Conservation (phyloP, 345 rosid genomes). For the Bruguiera sexangula region DNA sequence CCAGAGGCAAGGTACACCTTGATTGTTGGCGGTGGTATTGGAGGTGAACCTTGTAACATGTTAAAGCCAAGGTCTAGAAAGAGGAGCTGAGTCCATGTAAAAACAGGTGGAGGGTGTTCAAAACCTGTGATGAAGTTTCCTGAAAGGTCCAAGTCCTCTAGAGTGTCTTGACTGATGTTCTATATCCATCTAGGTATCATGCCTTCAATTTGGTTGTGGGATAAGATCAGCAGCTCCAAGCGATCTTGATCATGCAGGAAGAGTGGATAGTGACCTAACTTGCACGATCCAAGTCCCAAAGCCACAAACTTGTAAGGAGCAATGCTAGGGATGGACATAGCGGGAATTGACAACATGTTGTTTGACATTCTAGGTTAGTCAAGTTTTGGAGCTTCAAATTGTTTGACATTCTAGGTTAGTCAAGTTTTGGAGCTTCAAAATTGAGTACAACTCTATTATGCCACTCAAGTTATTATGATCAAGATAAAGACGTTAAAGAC, state of each 20-base stretch:
- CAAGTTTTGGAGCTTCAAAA: neutral
- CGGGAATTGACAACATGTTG: neutral
- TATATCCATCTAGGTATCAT: slow-evolving; percentile 19
- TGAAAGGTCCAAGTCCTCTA: no score
- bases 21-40: no score
- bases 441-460: neutral
- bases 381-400: neutral
- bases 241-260: neutral
- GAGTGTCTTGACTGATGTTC: neutral
- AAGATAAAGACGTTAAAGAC: neutral
- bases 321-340: neutral
- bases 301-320: neutral
- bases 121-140: no score
- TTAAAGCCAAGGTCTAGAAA: no score
- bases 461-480: neutral
- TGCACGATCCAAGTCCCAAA: slow-evolving; percentile 10
- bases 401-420: neutral
- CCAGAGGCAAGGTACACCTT: no score
- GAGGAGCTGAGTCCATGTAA: no score
- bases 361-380: neutral
- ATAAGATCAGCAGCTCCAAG: slow-evolving; percentile 11
- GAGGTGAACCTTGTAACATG: no score
- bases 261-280: slow-evolving; percentile 21
- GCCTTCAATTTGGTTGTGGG: neutral
- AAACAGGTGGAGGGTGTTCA: no score